Percentiles rank a stretch among this genome's conserved stretches.
Conservation (phyloP, 2,329 filamentous ascomycete genomes). For the Huntiella decipiens region DNA sequence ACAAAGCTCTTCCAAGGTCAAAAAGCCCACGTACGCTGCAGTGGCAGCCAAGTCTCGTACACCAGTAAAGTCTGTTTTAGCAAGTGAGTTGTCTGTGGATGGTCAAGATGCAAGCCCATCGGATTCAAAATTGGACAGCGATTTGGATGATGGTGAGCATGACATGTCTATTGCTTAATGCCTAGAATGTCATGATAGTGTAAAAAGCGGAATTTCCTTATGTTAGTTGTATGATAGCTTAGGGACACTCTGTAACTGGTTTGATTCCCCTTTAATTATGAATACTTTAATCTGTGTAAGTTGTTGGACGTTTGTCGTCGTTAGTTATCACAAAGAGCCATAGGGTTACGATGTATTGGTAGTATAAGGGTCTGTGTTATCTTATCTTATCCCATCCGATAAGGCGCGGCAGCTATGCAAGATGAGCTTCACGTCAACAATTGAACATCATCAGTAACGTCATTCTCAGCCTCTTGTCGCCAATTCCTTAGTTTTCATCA, state of each 20-base stretch:
- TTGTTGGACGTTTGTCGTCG: background rate
- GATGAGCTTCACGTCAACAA: background rate
- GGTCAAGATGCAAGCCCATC: too few relatives aligned
- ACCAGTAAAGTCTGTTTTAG: too few relatives aligned
- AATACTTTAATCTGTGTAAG: too few relatives aligned
- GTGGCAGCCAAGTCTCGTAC: background rate
- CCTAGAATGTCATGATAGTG: too few relatives aligned
- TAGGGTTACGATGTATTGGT: background rate
- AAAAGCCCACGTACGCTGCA: background rate
- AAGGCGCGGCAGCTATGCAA: background rate
- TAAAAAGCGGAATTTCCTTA: too few relatives aligned
- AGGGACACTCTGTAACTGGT: too few relatives aligned
- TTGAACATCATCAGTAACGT: background rate
- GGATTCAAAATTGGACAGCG: too few relatives aligned
- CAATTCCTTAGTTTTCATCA: background rate
- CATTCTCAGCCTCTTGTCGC: background rate
- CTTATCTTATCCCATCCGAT: background rate
- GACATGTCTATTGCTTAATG: too few relatives aligned
- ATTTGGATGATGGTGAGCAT: too few relatives aligned
- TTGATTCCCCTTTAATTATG: too few relatives aligned
- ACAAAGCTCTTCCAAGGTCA: background rate
- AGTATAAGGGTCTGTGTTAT: background rate
- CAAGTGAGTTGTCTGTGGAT: too few relatives aligned
- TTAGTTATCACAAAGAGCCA: background rate
- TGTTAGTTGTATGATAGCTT: too few relatives aligned